Evolutionary conservation across 2,329 filamentous ascomycete genomes (phyloP).

Genomic region (Amauroascus niger): DNA sequence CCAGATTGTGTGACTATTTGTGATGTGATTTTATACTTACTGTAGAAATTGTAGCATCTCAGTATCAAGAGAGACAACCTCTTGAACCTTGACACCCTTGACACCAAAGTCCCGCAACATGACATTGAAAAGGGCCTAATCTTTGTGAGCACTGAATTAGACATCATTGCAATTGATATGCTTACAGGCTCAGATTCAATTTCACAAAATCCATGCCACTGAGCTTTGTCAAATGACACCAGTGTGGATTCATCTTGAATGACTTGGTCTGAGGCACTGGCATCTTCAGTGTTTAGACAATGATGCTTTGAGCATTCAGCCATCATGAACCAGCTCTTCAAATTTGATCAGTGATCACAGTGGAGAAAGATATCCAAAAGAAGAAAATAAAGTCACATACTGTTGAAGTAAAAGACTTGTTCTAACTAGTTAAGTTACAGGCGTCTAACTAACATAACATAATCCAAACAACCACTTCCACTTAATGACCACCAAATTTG

Average conservation of each 20-base stretch:
- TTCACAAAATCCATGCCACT: conserved; percentile 49
- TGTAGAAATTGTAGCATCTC: conserved; percentile 53
- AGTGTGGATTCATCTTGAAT: conserved; percentile 12
- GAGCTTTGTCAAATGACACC: conserved; percentile 29
- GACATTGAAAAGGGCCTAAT: conserved; percentile 69
- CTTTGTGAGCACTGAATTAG: conserved; percentile 15
- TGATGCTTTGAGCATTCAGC: conserved; percentile 24
- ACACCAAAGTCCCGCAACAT: conserved; percentile 75
- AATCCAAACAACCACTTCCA: too few relatives aligned
- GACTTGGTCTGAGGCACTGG: not conserved
- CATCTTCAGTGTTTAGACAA: conserved; percentile 20
- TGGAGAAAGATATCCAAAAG: too few relatives aligned
- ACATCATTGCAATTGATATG: conserved; percentile 2
- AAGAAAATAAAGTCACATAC: too few relatives aligned
- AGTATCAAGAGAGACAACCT: conserved; percentile 56
- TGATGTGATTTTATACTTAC: conserved; percentile 34
- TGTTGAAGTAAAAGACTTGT: too few relatives aligned
- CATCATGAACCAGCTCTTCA: conserved; percentile 20
- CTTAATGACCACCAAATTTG: too few relatives aligned
- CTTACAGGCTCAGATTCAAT: conserved; percentile 81
- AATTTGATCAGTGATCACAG: too few relatives aligned
- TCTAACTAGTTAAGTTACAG: too few relatives aligned
- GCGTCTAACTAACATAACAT: too few relatives aligned
- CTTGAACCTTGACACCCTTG: conserved; percentile 27
- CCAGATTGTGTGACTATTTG: not conserved